Evolutionary conservation across 495 filamentous ascomycete genomes (phyloP).

Genomic region (Stereocaulon alpinum): DNA sequence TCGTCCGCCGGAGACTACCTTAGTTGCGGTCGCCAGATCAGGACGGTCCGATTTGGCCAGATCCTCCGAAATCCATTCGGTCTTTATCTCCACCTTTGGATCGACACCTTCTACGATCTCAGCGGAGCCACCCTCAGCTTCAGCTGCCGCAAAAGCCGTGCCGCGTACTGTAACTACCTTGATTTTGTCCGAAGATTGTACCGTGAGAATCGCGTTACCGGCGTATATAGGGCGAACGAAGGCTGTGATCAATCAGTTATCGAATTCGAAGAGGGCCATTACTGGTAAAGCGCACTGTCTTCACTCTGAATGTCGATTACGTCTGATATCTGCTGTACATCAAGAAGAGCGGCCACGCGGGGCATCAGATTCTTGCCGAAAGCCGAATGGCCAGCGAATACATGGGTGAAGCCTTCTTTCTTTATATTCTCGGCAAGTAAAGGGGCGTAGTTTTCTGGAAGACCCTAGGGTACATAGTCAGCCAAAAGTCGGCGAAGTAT

Average conservation of each 20-base stretch:
- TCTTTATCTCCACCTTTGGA: constrained; percentile 53
- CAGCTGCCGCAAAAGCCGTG: constrained; percentile 61
- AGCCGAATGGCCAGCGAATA: constrained; percentile 82
- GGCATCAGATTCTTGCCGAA: constrained; percentile 95
- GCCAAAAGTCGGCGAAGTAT: neutral
- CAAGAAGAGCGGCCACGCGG: constrained; percentile 87
- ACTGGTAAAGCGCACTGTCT: constrained; percentile 48
- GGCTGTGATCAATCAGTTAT: constrained; percentile 31
- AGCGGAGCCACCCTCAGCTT: constrained; percentile 41
- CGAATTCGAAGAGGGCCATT: neutral
- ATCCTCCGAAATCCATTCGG: constrained; percentile 91
- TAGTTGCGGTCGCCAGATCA: constrained; percentile 79
- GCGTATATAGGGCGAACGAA: constrained; percentile 97
- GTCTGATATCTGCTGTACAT: constrained; percentile 87
- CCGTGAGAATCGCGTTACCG: constrained; percentile 94
- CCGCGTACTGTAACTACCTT: constrained; percentile 89
- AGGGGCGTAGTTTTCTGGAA: constrained; percentile 92
- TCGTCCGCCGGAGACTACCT: constrained; percentile 88
- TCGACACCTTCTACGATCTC: constrained; percentile 38
- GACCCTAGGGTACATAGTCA: constrained; percentile 43
- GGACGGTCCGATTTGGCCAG: constrained; percentile 87
- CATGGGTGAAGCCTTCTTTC: constrained; percentile 82
- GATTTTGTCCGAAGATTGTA: constrained; percentile 74
- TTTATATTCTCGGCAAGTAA: constrained; percentile 92
- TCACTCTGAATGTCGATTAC: constrained; percentile 78